These are phyloP conservation scores for Trichoderma gracile DNA, from an alignment of 2,329 filamentous ascomycete species.

Conservation along the genomic window DNA sequence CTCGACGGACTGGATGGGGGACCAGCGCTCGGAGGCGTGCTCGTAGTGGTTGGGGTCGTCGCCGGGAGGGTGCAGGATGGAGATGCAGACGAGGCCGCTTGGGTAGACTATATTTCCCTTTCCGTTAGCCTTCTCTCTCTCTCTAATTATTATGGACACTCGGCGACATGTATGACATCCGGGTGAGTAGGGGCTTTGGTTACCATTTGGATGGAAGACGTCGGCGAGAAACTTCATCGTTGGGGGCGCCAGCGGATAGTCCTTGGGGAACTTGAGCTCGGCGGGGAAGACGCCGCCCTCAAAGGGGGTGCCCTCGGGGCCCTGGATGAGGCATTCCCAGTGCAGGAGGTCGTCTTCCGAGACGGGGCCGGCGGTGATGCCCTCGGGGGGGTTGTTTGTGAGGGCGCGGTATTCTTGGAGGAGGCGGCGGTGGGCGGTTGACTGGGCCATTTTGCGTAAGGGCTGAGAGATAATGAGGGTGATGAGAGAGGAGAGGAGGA, in stretches of 20 bases:
- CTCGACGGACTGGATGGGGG: constrained; percentile 93
- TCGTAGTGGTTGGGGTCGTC: constrained; percentile 99
- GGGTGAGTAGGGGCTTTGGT: constrained; percentile 28
- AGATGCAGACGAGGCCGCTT: constrained; percentile 92
- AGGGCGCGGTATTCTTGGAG: constrained; percentile 96
- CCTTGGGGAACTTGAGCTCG: constrained; percentile 89
- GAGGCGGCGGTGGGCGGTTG: constrained; percentile 73
- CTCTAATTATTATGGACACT: background rate
- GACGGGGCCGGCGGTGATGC: constrained; percentile 91
- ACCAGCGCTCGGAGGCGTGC: constrained; percentile 93
- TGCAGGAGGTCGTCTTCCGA: constrained; percentile 92
- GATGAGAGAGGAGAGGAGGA: background rate
- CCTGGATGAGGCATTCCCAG: constrained; percentile 96
- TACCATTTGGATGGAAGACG: constrained; percentile 96
- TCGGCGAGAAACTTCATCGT: constrained; percentile 95
- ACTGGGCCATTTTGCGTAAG: constrained; percentile 48
- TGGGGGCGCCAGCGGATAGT: constrained; percentile 94
- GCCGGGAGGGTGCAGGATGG: constrained; percentile 93
- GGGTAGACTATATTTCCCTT: constrained; percentile 68
- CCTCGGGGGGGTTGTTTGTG: constrained; percentile 92
- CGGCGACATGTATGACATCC: background rate
- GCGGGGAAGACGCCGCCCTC: constrained; percentile 95
- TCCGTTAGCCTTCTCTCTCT: background rate
- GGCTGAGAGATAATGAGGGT: too few relatives aligned
- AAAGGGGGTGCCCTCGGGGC: constrained; percentile 92